Conservation (phyloP, 176 grass and related monocot species). For the Alloteropsis semialata region DNA sequence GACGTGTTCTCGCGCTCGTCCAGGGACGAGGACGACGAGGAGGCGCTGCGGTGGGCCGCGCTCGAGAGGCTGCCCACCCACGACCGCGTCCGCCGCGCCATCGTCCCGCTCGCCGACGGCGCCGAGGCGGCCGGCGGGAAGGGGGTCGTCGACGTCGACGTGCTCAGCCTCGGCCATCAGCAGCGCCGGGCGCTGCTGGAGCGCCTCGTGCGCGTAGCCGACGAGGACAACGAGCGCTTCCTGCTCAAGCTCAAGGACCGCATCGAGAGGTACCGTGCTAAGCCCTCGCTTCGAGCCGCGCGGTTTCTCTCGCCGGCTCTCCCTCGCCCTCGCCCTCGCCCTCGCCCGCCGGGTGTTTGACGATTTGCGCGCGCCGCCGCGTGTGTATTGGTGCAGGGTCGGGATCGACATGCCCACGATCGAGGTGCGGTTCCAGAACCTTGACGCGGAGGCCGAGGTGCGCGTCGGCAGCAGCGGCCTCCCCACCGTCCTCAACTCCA, state of each 20-base stretch:
- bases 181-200: constrained; percentile 60
- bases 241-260: constrained; percentile 90
- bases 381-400: constrained; percentile 42
- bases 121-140: background rate
- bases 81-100: constrained; percentile 69
- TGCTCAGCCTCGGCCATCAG: constrained; percentile 42
- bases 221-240: constrained; percentile 86
- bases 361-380: background rate
- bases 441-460: constrained; percentile 56
- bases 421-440: constrained; percentile 81
- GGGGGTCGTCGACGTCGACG: constrained; percentile 63
- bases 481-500: constrained; percentile 77
- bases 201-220: constrained; percentile 67
- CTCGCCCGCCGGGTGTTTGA: constrained; percentile 14
- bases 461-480: constrained; percentile 85
- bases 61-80: constrained; percentile 84
- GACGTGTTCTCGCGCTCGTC: constrained; percentile 78
- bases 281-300: too few species aligned
- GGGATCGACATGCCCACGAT: constrained; percentile 82
- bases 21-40: constrained; percentile 81
- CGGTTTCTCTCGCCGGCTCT: too few species aligned
- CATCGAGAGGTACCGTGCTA: constrained; percentile 42
- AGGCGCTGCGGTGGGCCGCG: constrained; percentile 82
- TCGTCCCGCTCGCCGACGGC: constrained; percentile 27
- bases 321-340: background rate